These are phyloP conservation scores for Meripilus lineatus DNA, from an alignment of 1,284 basidiomycete species.

Conservation along the genomic window DNA sequence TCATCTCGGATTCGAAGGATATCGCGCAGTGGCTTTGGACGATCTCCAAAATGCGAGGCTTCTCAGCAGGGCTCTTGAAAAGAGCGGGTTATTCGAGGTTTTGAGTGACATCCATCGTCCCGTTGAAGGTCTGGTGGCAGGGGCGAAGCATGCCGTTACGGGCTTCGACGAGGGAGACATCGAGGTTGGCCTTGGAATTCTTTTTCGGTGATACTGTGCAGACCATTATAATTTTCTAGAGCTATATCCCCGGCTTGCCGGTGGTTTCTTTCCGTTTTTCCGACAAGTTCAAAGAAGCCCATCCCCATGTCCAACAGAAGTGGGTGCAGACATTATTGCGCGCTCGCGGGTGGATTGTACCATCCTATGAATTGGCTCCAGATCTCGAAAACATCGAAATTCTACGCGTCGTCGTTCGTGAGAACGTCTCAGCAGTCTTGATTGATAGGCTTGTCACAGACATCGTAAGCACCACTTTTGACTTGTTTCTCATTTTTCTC, in stretches of 20 bases:
- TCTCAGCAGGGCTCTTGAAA: constrained; percentile 83
- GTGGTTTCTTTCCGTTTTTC: constrained; percentile 92
- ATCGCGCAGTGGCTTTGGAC: constrained; percentile 66
- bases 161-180: constrained; percentile 44
- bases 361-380: constrained; percentile 82
- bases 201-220: neutral
- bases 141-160: constrained; percentile 32
- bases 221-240: constrained; percentile 32
- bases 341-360: constrained; percentile 83
- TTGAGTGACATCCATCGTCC: constrained; percentile 67
- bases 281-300: constrained; percentile 63
- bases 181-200: constrained; percentile 38
- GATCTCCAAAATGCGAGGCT: constrained; percentile 85
- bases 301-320: constrained; percentile 78
- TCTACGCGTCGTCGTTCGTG: constrained; percentile 82
- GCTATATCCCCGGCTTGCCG: constrained; percentile 77
- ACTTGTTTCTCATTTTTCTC: neutral
- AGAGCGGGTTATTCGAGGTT: constrained; percentile 71
- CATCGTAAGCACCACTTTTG: constrained; percentile 40
- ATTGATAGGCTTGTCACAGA: constrained; percentile 61
- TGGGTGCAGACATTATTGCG: constrained; percentile 86
- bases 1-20: constrained; percentile 83
- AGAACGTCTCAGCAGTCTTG: constrained; percentile 64
- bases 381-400: constrained; percentile 68
- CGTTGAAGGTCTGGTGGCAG: constrained; percentile 25